Evolutionary conservation across 352 stramenopile species (phyloP), one percentile per base, ranked within the genome.

Genomic region (Phytophthora melonis): DNA sequence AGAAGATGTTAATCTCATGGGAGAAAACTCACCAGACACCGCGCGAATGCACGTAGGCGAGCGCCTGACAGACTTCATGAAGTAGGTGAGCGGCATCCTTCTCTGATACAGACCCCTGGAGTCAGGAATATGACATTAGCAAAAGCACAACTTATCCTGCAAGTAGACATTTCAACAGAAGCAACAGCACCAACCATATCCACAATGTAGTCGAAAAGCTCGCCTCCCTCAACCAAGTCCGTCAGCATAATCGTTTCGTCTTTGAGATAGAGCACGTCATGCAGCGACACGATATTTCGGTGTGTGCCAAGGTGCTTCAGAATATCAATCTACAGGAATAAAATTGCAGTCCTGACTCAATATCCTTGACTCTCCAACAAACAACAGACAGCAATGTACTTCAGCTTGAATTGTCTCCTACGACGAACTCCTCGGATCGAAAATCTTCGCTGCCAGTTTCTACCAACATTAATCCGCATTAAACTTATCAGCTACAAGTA

Each of bases 131-230:
- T 32, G 27, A 32, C 27, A 32, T 32, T 32, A 32, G 27, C 27
- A 25, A 25, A 25, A 25, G 23, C 23, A 25, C 23, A 25, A 25
- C 23, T 25, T 25, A 25, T 25, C 23, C 23, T 25, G 23, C 23
- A 25, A 25, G 23, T 25, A 25, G 23, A 25, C 23, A 25, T 25
- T 25, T 25, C 23, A 25, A 25, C 23, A 25, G 23, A 32, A 32
- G 27, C 27, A 32, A 32, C 6, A 45, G 7, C 1, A 21, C 21
- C 19, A 16, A 90, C 83, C 81, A 87, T 86, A 57, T 91, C 78
- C 18, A 92, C 86, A 32, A 95, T 95, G 63, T 91, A 95, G 75
- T 93, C 82, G 58, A 95, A 93, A 6, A 95, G 76, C 66, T 95
- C 86, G 30, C 88, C 86, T 52, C 88, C 88, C 75, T 90, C 73